Percentiles rank a stretch among this genome's conserved stretches.
phyloP scores from a whole-genome alignment of 768 basidiomycete species.

The Sporobolomyces roseus region DNA sequence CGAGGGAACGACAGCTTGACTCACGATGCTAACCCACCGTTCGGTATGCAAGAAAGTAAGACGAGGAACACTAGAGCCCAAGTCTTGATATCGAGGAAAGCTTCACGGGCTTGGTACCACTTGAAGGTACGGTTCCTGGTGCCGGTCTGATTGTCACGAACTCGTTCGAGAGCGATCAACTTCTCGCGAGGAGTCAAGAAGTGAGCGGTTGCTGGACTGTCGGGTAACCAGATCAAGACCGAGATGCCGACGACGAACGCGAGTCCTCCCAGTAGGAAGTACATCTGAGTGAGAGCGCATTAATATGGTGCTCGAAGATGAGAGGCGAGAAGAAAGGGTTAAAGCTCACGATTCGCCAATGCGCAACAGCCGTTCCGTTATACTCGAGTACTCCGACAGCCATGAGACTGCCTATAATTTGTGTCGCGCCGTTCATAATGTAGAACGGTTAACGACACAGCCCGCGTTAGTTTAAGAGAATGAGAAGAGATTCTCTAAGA shows the following conservation, averaged over 20 bases:
- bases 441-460: too few relatives aligned
- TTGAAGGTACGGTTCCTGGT: slow-evolving; percentile 61
- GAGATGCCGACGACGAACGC: slow-evolving; percentile 60
- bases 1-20: too few relatives aligned
- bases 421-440: background rate
- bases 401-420: slow-evolving; percentile 57
- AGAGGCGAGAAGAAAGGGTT: background rate
- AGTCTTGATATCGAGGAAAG: slow-evolving; percentile 58
- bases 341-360: slow-evolving; percentile 51
- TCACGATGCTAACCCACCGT: slow-evolving; percentile 41
- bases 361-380: slow-evolving; percentile 53
- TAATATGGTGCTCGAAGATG: background rate
- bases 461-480: too few relatives aligned
- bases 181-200: slow-evolving; percentile 61
- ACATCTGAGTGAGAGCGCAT: background rate
- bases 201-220: slow-evolving; percentile 62
- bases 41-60: slow-evolving; percentile 51
- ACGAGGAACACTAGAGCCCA: slow-evolving; percentile 64
- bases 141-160: slow-evolving; percentile 63
- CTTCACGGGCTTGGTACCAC: slow-evolving; percentile 59
- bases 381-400: slow-evolving; percentile 61
- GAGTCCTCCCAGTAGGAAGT: slow-evolving; percentile 52
- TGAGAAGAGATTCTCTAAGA: too few relatives aligned
- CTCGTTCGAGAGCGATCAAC: slow-evolving; percentile 62
- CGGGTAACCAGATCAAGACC: slow-evolving; percentile 62